Conservation (phyloP, 345 rosid species). For the Sisymbrium altissimum region DNA sequence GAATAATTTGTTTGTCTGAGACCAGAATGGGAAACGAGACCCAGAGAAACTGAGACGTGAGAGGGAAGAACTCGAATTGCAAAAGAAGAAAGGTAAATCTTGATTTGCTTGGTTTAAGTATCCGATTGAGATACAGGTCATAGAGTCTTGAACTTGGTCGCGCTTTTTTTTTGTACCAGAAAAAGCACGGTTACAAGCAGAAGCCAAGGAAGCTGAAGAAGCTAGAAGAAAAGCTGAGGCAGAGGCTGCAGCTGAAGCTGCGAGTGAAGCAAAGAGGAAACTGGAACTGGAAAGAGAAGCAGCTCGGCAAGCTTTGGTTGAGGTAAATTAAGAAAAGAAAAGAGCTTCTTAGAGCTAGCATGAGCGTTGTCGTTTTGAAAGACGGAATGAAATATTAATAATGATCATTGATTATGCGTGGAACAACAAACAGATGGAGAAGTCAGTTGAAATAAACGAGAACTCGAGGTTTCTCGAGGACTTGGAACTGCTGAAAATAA, state of each 20-base stretch:
- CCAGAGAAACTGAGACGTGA: conserved; percentile 67
- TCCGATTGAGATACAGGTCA: not conserved
- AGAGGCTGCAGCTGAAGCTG: conserved; percentile 52
- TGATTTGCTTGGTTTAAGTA: not conserved
- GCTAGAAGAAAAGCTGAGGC: conserved; percentile 72
- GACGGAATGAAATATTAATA: not conserved
- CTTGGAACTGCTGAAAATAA: conserved; percentile 66
- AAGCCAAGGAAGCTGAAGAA: conserved; percentile 86
- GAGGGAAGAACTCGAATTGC: conserved; percentile 77
- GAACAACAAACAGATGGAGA: conserved; percentile 67
- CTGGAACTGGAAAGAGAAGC: conserved; percentile 83
- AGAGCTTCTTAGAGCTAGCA: not conserved
- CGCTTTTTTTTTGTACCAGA: conserved; percentile 39
- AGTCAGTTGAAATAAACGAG: conserved; percentile 81
- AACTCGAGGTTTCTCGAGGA: conserved; percentile 67
- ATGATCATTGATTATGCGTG: not conserved
- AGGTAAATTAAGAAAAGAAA: conserved; percentile 42
- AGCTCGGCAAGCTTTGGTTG: conserved; percentile 68
- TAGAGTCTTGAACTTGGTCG: not conserved
- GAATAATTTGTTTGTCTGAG: conserved; percentile 2
- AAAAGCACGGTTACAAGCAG: conserved; percentile 74
- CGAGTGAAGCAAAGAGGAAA: conserved; percentile 57
- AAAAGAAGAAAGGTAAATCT: conserved; percentile 61
- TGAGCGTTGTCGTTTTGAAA: not conserved
- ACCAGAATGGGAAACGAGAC: conserved; percentile 62